Base-by-base conservation (phyloP, 805 yeast genomes). In the Cyberlindnera mycetangii region DNA sequence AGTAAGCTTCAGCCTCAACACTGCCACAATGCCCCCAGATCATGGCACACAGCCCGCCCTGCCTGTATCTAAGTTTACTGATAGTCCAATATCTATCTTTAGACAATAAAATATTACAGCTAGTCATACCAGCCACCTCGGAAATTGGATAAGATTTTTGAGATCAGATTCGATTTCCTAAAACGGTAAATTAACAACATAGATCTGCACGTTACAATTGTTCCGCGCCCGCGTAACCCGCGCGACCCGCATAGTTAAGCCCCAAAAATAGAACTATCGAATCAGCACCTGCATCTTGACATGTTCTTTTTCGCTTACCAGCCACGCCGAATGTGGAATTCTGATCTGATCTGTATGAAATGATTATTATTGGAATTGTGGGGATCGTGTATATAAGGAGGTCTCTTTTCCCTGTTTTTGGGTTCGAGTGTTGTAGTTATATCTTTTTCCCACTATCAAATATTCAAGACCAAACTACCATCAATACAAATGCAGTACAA, bases 401-500 rank as follows among this genome's bases (percentile, higher is more conserved):
- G 18, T 5, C 2, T 7, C 3, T 9, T 7, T 33, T 21, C 39
- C 20, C 28, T 5, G 9, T 17, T 35, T 27, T 15, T 9, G 12
- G 28, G 14, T 10, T 25, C 7, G 28, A 7, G 7, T 8, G 24
- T n/a, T 15, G 11, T 18, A 19, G 27, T 17, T 28, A 8, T 14
- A 17, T 15, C 24, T 14, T 18, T 28, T 36, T 35, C 32, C 27
- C 20, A 5, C 24, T 30, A 15, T 17, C 37, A 34, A 17, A 9
- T 21, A 21, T 20, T 9, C 17, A 34, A 27, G 3, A 19, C 22
- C n/a, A 18, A 14, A 20, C 7, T 33, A 15, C 32, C 12, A 32
- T 10, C 36, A 3, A n/a, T 12, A 30, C 25, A 30, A 58, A 70
- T 69, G 75, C 74, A 68, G 65, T 68, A 65, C 68, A 70, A 56